These are phyloP conservation scores for Rhytidiadelphus loreus DNA, from an alignment of 225 moss, liverwort and hornwort species.

Conservation along the genomic window DNA sequence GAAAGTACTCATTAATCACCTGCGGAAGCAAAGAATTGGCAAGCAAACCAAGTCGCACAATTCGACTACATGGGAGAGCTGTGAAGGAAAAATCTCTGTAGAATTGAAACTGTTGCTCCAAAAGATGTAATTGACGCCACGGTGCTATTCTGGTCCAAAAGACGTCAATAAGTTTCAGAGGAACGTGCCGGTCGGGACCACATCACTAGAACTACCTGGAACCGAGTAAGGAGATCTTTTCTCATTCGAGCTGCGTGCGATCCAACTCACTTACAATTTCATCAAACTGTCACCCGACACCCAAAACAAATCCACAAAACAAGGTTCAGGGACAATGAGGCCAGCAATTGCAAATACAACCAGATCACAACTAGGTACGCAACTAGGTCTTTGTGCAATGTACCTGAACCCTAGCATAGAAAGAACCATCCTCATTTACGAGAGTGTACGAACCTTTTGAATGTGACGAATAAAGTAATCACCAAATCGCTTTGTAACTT, in stretches of 20 bases:
- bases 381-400: neutral
- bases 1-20: neutral
- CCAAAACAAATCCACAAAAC: neutral
- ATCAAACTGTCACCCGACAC: constrained; percentile 61
- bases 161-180: neutral
- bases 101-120: neutral
- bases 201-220: neutral
- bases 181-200: neutral
- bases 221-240: neutral
- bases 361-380: neutral
- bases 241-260: constrained; percentile 65
- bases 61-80: neutral
- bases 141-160: neutral
- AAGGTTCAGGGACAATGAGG: neutral
- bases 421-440: neutral
- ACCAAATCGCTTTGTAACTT: constrained; percentile 91
- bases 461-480: constrained; percentile 98
- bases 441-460: constrained; percentile 39
- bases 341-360: neutral
- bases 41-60: neutral
- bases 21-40: neutral
- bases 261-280: constrained; percentile 89
- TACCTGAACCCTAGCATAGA: neutral
- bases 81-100: neutral
- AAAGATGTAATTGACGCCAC: constrained; percentile 1